Percentiles rank a stretch among this genome's conserved stretches.
Evolutionary conservation across 1,139 yeast genomes (phyloP).

Genomic region (Scheffersomyces insectosa): DNA sequence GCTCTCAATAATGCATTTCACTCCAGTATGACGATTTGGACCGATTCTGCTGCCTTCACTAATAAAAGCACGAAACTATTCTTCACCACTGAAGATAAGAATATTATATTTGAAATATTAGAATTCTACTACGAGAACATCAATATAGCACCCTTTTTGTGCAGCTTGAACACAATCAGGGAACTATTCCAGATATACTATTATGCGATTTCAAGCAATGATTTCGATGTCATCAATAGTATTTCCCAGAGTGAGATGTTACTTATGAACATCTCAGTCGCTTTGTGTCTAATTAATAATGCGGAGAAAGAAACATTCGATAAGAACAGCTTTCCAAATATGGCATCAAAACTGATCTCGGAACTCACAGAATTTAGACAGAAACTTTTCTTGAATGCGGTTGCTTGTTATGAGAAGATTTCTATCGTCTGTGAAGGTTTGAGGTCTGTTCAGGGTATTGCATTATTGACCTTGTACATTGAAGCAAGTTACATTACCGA

Average conservation of each 20-base stretch:
- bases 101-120: conserved; percentile 9
- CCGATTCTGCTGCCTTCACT: not conserved
- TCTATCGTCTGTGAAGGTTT: conserved; percentile 21
- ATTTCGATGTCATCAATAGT: conserved; percentile 7
- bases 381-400: conserved; percentile 17
- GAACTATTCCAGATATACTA: conserved; percentile 10
- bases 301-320: conserved; percentile 1
- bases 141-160: conserved; percentile 6
- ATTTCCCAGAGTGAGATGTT: conserved; percentile 13
- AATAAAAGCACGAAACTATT: not conserved
- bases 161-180: conserved; percentile 6
- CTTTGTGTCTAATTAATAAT: conserved; percentile 11
- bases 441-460: conserved; percentile 23
- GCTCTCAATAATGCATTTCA: conserved; percentile 8
- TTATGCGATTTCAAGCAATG: conserved; percentile 6
- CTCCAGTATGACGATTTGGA: conserved; percentile 6
- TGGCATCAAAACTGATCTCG: not conserved
- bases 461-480: conserved; percentile 21
- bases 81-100: conserved; percentile 4
- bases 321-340: conserved; percentile 3
- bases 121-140: conserved; percentile 7
- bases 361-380: conserved; percentile 7
- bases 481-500: conserved; percentile 25
- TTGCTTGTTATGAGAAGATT: conserved; percentile 22
- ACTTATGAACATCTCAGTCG: conserved; percentile 17